Evolutionary conservation across 495 filamentous ascomycete species (phyloP), one percentile per base, ranked within the genome.

Genomic region (Penicillium lagena): DNA sequence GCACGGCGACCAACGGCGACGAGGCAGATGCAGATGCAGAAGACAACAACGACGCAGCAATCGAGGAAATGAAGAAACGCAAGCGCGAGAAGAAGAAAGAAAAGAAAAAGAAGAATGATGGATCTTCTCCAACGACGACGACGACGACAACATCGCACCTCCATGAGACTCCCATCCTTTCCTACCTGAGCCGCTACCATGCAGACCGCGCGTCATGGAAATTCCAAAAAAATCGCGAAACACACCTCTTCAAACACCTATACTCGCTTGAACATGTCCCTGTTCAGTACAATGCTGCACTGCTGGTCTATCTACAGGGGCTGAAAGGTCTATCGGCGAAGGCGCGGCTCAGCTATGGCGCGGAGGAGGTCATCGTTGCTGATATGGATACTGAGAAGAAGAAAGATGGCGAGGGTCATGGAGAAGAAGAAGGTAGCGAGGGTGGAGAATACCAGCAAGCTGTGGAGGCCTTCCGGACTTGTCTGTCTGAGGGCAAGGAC

Each of bases 141-240:
- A 45, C 28, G 39, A 50, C 52, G 29, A 52, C 59, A 17, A 39
- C 40, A 1, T 17, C 40, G 27, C 48, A 50, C 34, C 49, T 56
- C 15, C 55, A 64, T 42, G 63, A 79, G 52, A 73, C 78, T 37
- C 78, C 82, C 6, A 80, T 87, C 45, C 76, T 94, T 32, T 69
- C 66, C 14, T 95, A 95, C 60, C 72, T 96, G 14, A 74, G 70
- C 17, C 73, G 76, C 58, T 90, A 87, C 75, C 68, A 83, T 59
- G 76, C 74, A 35, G 71, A 78, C 37, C 81, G 78, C 35, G 63
- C 72, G 0, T 70, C 65, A 32, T 96, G 90, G 90, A 96, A 95
- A 63, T 96, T 96, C 69, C 90, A 90, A 70, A 96, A 96, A 69
- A 85, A 83, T 43, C 78, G 86, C 57, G 88, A 95, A 66, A 86